Evolutionary conservation across 345 rosid species (phyloP), one percentile per base, ranked within the genome.

Genomic region (Raphanus raphanistrum): DNA sequence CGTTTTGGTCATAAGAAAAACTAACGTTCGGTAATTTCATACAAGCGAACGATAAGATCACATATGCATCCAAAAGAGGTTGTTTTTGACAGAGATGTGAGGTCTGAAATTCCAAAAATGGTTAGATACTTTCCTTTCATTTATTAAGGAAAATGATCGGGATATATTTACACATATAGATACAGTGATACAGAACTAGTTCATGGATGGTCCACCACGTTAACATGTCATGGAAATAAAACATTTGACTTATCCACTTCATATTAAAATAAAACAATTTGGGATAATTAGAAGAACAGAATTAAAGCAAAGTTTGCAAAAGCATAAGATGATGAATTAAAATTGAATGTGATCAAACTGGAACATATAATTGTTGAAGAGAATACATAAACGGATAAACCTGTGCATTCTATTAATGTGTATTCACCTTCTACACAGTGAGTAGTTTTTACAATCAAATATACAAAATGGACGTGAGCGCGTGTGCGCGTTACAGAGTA

Each of bases 71-170:
- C 79, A 76, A 76, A 69, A 45, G 68, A 75, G 15, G 55, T 76
- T 69, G 80, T 68, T 68, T 60, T 50, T 26, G 80, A 76, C 41
- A 69, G 63, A 76, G 80, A 76, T 76, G 29, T 35, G 35, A 75
- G 68, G 60, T 75, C 28, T 28, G 36, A 76, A 76, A 61, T 32
- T 60, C 69, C 73, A 6, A 68, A 68, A 76, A 76, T 52, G 74
- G 68, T 48, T 60, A 57, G 32, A 74, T 74, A 54, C 32, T 26
- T 33, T 21, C 55, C 8, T 31, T 6, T 6, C 3, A 27, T 16
- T 63, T 64, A 11, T 41, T 26, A 17, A 48, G 45, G 33, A 48
- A 62, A 29, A 62, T 15, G 38, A 74, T n/a, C 15, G 4, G 55
- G 57, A 54, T 63, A 25, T 5, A 63, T 21, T 31, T 73, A 54